Percentiles rank a stretch among this genome's conserved stretches.
Evolutionary conservation across 257 asterid species (phyloP).

Genomic region (Haberlea rhodopensis): DNA sequence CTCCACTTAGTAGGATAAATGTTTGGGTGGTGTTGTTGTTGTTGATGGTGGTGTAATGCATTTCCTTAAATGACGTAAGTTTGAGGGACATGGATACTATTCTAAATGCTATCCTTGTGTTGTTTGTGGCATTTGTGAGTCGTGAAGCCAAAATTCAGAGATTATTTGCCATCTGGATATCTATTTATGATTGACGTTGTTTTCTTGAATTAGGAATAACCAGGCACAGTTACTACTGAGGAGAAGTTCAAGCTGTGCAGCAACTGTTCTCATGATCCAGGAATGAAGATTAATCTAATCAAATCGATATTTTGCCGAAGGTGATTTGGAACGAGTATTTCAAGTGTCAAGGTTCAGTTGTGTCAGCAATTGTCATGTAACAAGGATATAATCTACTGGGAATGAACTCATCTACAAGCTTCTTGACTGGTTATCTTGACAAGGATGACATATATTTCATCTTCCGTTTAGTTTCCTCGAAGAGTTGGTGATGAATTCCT

Average conservation of each 20-base stretch:
- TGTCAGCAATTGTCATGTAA: constrained; percentile 24
- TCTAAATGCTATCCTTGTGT: neutral
- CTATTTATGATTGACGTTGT: constrained; percentile 19
- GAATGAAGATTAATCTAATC: constrained; percentile 13
- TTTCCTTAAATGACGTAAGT: neutral
- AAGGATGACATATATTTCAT: constrained; percentile 22
- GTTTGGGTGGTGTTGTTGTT: too few relatives aligned
- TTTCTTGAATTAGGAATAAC: constrained; percentile 32
- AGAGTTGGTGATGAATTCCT: constrained; percentile 27
- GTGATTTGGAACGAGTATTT: constrained; percentile 29
- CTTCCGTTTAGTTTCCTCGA: constrained; percentile 3
- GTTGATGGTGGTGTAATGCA: too few relatives aligned
- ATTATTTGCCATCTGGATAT: constrained; percentile 13
- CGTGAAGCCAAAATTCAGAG: neutral
- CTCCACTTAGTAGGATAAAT: too few relatives aligned
- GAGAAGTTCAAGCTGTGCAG: constrained; percentile 16
- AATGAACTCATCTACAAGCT: constrained; percentile 17
- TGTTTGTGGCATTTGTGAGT: constrained; percentile 19
- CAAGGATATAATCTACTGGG: constrained; percentile 13
- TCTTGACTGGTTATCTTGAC: constrained; percentile 22
- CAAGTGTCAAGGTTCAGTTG: constrained; percentile 22
- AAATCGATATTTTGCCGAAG: constrained; percentile 26
- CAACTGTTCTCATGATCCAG: constrained; percentile 9
- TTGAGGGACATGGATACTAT: neutral
- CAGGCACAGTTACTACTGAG: constrained; percentile 10